Base-by-base conservation (phyloP, 1,284 basidiomycete genomes). In the Ganoderma lucidum region DNA sequence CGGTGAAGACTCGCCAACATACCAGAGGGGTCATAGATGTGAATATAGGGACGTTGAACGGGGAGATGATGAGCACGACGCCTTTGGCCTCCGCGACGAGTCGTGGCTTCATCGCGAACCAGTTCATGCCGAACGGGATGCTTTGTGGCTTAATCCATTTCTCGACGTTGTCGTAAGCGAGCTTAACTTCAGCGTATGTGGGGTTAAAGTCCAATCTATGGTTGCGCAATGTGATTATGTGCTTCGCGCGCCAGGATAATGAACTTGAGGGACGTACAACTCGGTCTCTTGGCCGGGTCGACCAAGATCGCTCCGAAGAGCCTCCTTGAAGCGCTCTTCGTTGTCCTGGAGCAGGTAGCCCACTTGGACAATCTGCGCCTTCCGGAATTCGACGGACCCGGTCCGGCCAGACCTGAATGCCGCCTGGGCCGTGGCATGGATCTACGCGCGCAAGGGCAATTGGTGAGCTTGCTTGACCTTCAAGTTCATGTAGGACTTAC, bases 31-130 rank as follows among this genome's bases (percentile, higher is more conserved):
- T 80, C 8, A 90, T 42, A 0, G 83, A 75, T 56, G 90, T 76
- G 82, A 83, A 91, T 3, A 90, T 58, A 0, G 83, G 83, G 51
- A 79, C 80, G 69, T 91, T 92, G 83, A 90, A 91, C 37, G 72
- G 69, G 2, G 82, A 82, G 63, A 91, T 87, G 71, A 93, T 87
- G 65, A 95, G 81, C 0, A 88, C 85, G 15, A 90, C 86, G 0
- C 93, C 94, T 78, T 94, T 94, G 53, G 93, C 85, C 77, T 93
- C 91, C 75, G 94, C 94, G 70, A 87, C 84, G 14, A 93, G 84
- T 39, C 85, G 84, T 0, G 91, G 92, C 12, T 84, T 83, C 87
- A 91, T 85, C 0, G 85, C 78, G 2, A 80, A 79, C 72, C 81
- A 88, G 73, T 85, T 88, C 58, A 91, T 12, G 32, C 83, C 85